Percentiles rank a stretch among this genome's conserved stretches.
Conservation (phyloP, 345 rosid genomes). For the Leavenworthia alabamica region DNA sequence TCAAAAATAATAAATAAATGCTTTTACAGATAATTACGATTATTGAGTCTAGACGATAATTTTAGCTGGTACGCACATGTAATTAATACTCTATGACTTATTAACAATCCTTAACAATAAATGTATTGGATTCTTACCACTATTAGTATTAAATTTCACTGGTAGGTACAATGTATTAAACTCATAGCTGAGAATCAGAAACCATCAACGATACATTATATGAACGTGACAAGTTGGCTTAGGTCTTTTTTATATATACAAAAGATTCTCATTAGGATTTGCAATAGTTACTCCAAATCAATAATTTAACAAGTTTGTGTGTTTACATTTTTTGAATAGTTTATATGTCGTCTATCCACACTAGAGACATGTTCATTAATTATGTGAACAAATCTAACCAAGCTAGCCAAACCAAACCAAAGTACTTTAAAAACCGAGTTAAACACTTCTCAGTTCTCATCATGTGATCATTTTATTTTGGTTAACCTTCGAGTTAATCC, state of each 20-base stretch:
- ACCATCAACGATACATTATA: not conserved
- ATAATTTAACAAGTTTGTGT: not conserved
- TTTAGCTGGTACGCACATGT: too few species aligned
- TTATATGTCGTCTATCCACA: not conserved
- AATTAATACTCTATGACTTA: too few species aligned
- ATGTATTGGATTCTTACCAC: not conserved
- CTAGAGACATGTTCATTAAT: conserved; percentile 3
- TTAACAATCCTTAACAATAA: too few species aligned
- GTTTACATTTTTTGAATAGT: not conserved
- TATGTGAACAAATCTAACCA: not conserved
- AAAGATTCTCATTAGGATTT: not conserved
- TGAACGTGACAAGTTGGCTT: not conserved
- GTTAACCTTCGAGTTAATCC: not conserved
- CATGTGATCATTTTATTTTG: not conserved
- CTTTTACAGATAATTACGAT: not conserved
- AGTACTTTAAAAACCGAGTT: not conserved
- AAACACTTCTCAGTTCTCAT: not conserved
- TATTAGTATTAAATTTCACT: not conserved
- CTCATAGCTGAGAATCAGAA: not conserved
- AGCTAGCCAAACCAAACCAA: too few species aligned
- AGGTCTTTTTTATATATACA: not conserved
- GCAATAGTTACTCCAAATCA: not conserved
- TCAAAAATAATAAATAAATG: not conserved
- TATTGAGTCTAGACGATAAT: too few species aligned
- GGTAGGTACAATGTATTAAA: not conserved